Conservation (phyloP, 176 grass and related monocot genomes). For the Oryza longistaminata region DNA sequence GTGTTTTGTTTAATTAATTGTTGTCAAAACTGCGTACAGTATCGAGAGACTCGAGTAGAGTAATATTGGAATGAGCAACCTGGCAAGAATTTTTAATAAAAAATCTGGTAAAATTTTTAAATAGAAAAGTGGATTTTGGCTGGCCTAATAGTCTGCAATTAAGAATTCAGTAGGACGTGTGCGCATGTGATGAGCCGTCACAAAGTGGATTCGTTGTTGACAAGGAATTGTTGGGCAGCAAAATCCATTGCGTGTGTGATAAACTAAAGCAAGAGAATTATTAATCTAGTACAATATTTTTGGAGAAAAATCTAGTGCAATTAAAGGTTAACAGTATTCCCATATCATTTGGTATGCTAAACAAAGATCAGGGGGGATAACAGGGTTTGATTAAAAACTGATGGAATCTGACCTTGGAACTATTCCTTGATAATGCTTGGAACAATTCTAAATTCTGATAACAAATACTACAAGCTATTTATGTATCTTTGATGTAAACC, state of each 20-base stretch:
- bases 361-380: background rate
- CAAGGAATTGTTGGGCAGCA: background rate
- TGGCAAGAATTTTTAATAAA: background rate
- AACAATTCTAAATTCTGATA: too few species aligned
- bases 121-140: slow-evolving; percentile 22
- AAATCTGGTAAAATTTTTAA: background rate
- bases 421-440: background rate
- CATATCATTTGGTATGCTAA: background rate
- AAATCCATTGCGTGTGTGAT: background rate
- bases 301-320: background rate
- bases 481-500: too few species aligned
- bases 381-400: background rate
- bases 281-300: background rate
- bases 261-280: slow-evolving; percentile 1
- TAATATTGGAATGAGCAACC: background rate
- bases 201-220: slow-evolving; percentile 34
- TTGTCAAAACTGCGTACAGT: background rate
- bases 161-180: background rate
- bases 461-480: too few species aligned
- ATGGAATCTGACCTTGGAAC: background rate
- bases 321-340: background rate
- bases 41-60: background rate
- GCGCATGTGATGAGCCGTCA: slow-evolving; percentile 32
- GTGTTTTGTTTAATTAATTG: background rate
- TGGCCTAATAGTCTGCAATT: background rate